These are phyloP conservation scores for Calonectria honghensis DNA, from an alignment of 2,329 filamentous ascomycete species.

Conservation along the genomic window DNA sequence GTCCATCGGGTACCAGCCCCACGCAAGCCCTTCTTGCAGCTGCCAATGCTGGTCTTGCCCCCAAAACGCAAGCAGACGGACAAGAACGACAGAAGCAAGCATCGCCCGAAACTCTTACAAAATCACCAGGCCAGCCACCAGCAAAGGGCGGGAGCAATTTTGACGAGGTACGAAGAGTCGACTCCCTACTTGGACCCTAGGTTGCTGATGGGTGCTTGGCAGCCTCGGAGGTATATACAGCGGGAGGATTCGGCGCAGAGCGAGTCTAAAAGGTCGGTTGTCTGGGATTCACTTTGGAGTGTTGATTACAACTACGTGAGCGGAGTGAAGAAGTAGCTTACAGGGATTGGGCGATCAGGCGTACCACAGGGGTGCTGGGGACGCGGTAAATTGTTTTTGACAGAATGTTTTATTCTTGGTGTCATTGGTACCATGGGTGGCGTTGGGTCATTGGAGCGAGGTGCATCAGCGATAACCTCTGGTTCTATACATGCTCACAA, in stretches of 20 bases:
- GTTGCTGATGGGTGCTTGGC: conserved; percentile 57
- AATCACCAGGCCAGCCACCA: conserved; percentile 54
- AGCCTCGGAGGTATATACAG: conserved; percentile 57
- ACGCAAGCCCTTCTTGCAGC: conserved; percentile 57
- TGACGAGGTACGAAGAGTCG: conserved; percentile 73
- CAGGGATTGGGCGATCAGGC: conserved; percentile 25
- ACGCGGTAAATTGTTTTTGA: conserved; percentile 6
- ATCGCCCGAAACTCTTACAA: conserved; percentile 46
- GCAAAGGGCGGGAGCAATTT: conserved; percentile 50
- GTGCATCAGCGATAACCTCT: conserved; percentile 43
- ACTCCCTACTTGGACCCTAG: conserved; percentile 70
- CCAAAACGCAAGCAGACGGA: conserved; percentile 38
- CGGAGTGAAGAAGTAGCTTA: conserved; percentile 53
- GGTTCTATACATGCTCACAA: conserved; percentile 37
- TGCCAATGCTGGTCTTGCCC: conserved; percentile 48
- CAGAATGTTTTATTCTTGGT: conserved; percentile 21
- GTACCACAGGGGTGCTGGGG: conserved; percentile 14
- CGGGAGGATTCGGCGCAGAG: conserved; percentile 64
- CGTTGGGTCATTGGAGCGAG: conserved; percentile 41
- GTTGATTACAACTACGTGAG: conserved; percentile 75
- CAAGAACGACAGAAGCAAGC: conserved; percentile 44
- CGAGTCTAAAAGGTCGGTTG: conserved; percentile 70
- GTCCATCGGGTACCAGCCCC: conserved; percentile 64
- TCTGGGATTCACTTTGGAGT: conserved; percentile 79
- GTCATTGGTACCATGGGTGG: conserved; percentile 36